Conservation (phyloP, 805 yeast genomes). For the Naumovozyma castellii region DNA sequence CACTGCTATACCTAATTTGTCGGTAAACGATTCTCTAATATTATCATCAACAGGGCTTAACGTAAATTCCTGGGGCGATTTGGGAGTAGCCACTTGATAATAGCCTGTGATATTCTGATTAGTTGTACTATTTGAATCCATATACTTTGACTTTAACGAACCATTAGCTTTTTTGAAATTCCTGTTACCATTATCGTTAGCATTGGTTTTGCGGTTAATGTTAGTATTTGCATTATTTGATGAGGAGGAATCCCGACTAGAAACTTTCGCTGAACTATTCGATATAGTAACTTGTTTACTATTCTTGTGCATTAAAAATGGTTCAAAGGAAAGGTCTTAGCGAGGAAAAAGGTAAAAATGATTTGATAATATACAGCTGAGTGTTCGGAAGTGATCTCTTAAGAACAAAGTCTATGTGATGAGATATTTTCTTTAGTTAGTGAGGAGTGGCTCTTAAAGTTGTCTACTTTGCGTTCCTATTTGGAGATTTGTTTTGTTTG, state of each 20-base stretch:
- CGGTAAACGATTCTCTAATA: neutral
- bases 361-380: neutral
- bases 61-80: conserved; percentile 34
- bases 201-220: neutral
- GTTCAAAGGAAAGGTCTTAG: neutral
- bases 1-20: neutral
- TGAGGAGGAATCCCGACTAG: neutral
- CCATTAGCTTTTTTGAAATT: neutral
- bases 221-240: neutral
- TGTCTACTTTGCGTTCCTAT: no score
- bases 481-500: no score
- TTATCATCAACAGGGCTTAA: conserved; percentile 18
- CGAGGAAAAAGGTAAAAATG: neutral
- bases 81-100: conserved; percentile 36
- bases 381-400: neutral
- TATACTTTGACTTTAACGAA: neutral
- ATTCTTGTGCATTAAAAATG: neutral
- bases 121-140: neutral
- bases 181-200: neutral
- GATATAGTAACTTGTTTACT: neutral
- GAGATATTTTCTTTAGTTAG: neutral
- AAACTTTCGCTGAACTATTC: neutral
- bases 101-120: conserved; percentile 9
- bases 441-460: neutral
- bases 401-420: neutral